Base-by-base conservation (phyloP, 306 rosid genomes). In the Quercus engelmannii region DNA sequence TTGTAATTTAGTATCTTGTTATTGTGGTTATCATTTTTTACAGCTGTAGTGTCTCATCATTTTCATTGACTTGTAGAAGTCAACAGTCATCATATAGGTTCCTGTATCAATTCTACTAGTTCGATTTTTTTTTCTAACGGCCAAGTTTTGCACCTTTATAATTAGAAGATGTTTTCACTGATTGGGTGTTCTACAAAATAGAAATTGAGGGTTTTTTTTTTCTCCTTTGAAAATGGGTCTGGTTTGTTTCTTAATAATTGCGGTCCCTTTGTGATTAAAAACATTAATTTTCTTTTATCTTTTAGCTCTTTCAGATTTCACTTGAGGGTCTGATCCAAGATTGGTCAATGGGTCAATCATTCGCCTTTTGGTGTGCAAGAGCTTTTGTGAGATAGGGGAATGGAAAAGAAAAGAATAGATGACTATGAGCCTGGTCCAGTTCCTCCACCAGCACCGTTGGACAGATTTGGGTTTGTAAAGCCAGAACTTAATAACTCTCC, bases 401-500 rank as follows among this genome's bases (percentile, higher is more conserved):
- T 95, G 98, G 99, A 93, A 78, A 95, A 78, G 87, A 91, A 87
- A 85, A 92, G 70, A 78, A 57, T 76, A 43, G 99, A 91, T 79
- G 97, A 90, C 79, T 74, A 56, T 78, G 98, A 95, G 78, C 79
- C 86, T 14, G 92, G 88, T 84, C 89, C 92, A 51, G 83, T 88
- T 87, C 96, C 97, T 81, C 79, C 88, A 14, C 92, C 90, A 49
- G 89, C 78, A 76, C 74, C 86, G 65, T 73, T 95, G 82, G 99
- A 95, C 80, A 91, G 98, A 87, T 95, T 95, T 76, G 98, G 99
- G 57, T 93, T 95, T 83, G 76, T 90, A 72, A 95, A 89, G 83
- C 96, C 77, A 74, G 98, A 93, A 71, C 80, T 55, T 72, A 89
- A 30, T 79, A 83, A 83, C 52, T 76, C 88, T 79, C 73, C 94